phyloP scores from a whole-genome alignment of 306 rosid species.

The Lathyrus sativus region DNA sequence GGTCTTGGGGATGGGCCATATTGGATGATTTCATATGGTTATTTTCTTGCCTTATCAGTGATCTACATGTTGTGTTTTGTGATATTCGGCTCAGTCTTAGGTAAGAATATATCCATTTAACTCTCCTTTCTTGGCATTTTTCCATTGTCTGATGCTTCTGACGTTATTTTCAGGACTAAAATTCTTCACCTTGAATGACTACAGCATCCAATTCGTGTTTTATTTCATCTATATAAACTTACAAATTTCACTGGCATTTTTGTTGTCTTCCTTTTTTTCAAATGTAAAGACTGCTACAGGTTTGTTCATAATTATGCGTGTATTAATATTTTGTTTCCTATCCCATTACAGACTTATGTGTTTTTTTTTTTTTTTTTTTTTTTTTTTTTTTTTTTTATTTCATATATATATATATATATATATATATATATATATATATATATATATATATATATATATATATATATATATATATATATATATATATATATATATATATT shows the following conservation, averaged over 20 bases:
- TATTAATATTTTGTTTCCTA: slow-evolving; percentile 30
- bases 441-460: too few species aligned
- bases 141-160: slow-evolving; percentile 37
- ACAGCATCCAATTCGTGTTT: slow-evolving; percentile 80
- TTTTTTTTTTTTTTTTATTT: too few species aligned
- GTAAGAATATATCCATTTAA: slow-evolving; percentile 48
- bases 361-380: background rate
- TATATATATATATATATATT: too few species aligned
- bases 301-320: slow-evolving; percentile 39
- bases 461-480: too few species aligned
- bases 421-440: too few species aligned
- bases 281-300: slow-evolving; percentile 81
- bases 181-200: slow-evolving; percentile 73
- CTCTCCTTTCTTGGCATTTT: slow-evolving; percentile 29
- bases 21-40: slow-evolving; percentile 79
- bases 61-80: slow-evolving; percentile 71
- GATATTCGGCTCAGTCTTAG: slow-evolving; percentile 68
- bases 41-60: slow-evolving; percentile 60
- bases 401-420: too few species aligned
- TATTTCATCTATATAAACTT: slow-evolving; percentile 77
- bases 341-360: slow-evolving; percentile 35
- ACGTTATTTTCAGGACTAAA: slow-evolving; percentile 66
- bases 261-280: slow-evolving; percentile 66
- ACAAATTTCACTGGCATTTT: slow-evolving; percentile 77
- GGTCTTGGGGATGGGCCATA: slow-evolving; percentile 94